Percentiles rank a stretch among this genome's conserved stretches.
Conservation (phyloP, 1,284 basidiomycete genomes). For the Mycena sp. region DNA sequence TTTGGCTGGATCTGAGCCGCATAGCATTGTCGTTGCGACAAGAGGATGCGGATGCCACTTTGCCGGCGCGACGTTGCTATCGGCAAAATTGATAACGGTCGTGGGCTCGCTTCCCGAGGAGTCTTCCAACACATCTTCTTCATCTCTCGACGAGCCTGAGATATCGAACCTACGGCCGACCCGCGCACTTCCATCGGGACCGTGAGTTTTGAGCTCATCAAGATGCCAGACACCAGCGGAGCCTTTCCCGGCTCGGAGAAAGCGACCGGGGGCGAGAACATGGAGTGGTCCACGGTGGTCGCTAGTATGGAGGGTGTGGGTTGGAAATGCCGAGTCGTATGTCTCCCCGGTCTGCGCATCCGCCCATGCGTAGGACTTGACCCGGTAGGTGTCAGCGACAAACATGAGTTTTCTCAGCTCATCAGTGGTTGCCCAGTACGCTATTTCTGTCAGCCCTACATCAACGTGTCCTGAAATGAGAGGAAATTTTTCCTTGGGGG, state of each 20-base stretch:
- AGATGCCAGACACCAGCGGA: slow-evolving; percentile 46
- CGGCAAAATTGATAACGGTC: slow-evolving; percentile 37
- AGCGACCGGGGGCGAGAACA: slow-evolving; percentile 35
- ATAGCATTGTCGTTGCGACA: slow-evolving; percentile 37
- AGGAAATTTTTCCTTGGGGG: neutral
- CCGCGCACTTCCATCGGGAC: slow-evolving; percentile 30
- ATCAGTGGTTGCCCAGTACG: slow-evolving; percentile 31
- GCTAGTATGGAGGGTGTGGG: slow-evolving; percentile 44
- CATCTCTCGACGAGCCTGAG: slow-evolving; percentile 35
- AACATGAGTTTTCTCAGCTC: slow-evolving; percentile 40
- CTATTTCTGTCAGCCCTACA: slow-evolving; percentile 27
- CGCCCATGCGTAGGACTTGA: slow-evolving; percentile 43
- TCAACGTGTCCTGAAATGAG: neutral
- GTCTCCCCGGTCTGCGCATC: slow-evolving; percentile 8
- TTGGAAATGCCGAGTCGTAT: slow-evolving; percentile 25
- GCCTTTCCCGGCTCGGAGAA: slow-evolving; percentile 46
- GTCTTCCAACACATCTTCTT: slow-evolving; percentile 41
- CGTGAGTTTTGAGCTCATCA: slow-evolving; percentile 43
- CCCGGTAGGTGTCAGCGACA: slow-evolving; percentile 36
- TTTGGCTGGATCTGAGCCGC: slow-evolving; percentile 27
- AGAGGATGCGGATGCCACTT: slow-evolving; percentile 43
- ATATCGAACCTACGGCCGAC: slow-evolving; percentile 40
- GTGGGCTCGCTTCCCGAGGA: slow-evolving; percentile 41
- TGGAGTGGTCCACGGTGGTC: slow-evolving; percentile 41
- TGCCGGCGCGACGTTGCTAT: slow-evolving; percentile 31